These are phyloP conservation scores for Lolium perenne DNA, from an alignment of 176 grass and related monocot species.

Conservation along the genomic window DNA sequence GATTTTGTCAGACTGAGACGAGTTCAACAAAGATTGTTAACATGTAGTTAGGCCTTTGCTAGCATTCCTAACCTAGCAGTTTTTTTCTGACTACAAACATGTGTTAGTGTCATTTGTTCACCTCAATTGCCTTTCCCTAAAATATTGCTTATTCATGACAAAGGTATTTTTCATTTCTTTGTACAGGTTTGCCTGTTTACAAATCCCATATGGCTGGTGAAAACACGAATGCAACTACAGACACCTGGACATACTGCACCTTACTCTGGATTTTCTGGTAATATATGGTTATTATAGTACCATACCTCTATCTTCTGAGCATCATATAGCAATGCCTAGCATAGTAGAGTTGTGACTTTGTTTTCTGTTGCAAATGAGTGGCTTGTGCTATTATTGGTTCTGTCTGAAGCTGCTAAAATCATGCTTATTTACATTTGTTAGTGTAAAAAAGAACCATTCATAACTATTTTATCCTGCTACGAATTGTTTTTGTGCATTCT, in stretches of 20 bases:
- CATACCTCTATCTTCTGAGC: background rate
- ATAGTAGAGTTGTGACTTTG: background rate
- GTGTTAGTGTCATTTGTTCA: slow-evolving; percentile 7
- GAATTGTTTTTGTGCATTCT: slow-evolving; percentile 31
- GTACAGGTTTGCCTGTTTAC: slow-evolving; percentile 86
- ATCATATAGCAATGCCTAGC: background rate
- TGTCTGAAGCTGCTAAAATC: background rate
- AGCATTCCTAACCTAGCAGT: slow-evolving; percentile 2
- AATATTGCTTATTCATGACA: background rate
- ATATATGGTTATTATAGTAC: slow-evolving; percentile 16
- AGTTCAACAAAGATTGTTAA: background rate
- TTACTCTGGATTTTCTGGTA: slow-evolving; percentile 95
- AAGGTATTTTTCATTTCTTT: slow-evolving; percentile 30
- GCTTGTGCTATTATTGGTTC: slow-evolving; percentile 1
- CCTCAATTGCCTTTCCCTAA: slow-evolving; percentile 2
- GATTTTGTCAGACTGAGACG: background rate
- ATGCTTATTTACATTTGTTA: background rate
- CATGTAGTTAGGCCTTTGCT: slow-evolving; percentile 4
- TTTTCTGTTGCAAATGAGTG: slow-evolving; percentile 23
- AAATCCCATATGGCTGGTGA: slow-evolving; percentile 98
- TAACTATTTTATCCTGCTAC: slow-evolving; percentile 19
- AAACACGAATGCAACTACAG: slow-evolving; percentile 94
- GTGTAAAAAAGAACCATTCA: background rate
- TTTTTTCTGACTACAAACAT: background rate
- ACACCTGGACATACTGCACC: slow-evolving; percentile 59